Base-by-base conservation (phyloP, 495 filamentous ascomycete genomes). In the Thermothielavioides terrestris region DNA sequence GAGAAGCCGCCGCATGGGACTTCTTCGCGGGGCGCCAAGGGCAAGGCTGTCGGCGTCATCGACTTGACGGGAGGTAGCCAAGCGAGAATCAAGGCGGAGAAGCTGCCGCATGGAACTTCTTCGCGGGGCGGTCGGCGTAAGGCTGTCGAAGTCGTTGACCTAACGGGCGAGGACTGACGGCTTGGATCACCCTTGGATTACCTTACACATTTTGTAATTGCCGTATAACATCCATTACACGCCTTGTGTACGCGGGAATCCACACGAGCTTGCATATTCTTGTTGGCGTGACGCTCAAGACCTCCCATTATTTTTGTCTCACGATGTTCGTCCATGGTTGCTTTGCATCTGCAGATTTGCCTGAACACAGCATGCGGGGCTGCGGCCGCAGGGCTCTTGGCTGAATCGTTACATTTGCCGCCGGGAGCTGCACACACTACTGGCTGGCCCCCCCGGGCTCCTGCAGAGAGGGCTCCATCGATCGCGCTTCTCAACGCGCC, bases 101-200 rank as follows among this genome's bases (percentile, higher is more conserved):
- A n/a, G 34, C 8, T 18, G 14, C 27, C 28, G 4, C 20, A 17
- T 34, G 10, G 30, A 5, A 12, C 21, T 7, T 2, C 52, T 14
- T 14, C 27, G 3, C 21, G 40, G 12, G 32, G 41, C 5, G 30
- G 28, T 31, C 50, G 41, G 45, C 47, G 46, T n/a, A 43, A 45
- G 46, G 30, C 3, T 6, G 38, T 17, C 1, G 57, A 50, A 15
- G 37, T 56, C n/a, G 39, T 60, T 39, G 57, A 60, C 46, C 41
- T 56, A 27, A 60, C 46, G 1, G 34, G 27, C n/a, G n/a, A n/a
- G n/a, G n/a, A n/a, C n/a, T n/a, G n/a, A n/a, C n/a, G n/a, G n/a
- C n/a, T n/a, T n/a, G n/a, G n/a, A n/a, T n/a, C n/a, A n/a, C n/a
- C n/a, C n/a, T n/a, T n/a, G n/a, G n/a, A n/a, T n/a, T n/a, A n/a